Conservation (phyloP, 1,284 basidiomycete species). For the Ustilago bromivora region DNA sequence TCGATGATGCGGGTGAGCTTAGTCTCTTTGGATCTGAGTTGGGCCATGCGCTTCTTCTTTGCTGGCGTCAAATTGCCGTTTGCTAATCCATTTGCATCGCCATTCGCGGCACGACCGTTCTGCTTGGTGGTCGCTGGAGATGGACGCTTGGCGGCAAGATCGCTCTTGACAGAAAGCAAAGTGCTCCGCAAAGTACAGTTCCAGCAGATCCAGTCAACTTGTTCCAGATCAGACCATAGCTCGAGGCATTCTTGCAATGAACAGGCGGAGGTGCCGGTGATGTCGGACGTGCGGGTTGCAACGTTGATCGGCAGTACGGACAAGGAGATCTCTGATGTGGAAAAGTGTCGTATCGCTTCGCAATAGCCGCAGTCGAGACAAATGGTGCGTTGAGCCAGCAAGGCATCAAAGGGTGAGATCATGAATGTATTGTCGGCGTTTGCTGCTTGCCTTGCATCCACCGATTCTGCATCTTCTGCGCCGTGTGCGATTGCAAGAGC, state of each 20-base stretch:
- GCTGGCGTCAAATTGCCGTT: constrained; percentile 25
- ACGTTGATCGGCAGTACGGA: constrained; percentile 50
- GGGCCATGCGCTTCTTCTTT: constrained; percentile 42
- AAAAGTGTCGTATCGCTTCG: constrained; percentile 64
- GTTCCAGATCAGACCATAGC: constrained; percentile 62
- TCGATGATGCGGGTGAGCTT: constrained; percentile 38
- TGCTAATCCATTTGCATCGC: constrained; percentile 19
- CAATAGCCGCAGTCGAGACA: constrained; percentile 66
- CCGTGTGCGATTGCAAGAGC: background rate
- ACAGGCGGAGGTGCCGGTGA: constrained; percentile 51
- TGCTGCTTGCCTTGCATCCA: background rate
- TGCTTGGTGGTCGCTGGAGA: constrained; percentile 9
- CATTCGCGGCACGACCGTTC: constrained; percentile 25
- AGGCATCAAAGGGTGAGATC: constrained; percentile 51
- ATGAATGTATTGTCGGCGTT: constrained; percentile 18
- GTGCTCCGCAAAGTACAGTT: constrained; percentile 62
- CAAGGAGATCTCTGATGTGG: constrained; percentile 60
- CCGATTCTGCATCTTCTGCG: background rate
- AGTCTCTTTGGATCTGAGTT: constrained; percentile 32
- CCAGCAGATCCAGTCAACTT: constrained; percentile 67
- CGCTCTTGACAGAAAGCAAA: constrained; percentile 15
- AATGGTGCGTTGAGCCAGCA: constrained; percentile 61
- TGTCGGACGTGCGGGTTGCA: constrained; percentile 32
- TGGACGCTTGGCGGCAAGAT: constrained; percentile 22
- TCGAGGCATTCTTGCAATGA: constrained; percentile 61